Evolutionary conservation across 768 basidiomycete species (phyloP), one percentile per base, ranked within the genome.

Genomic region (Serendipita sp.): DNA sequence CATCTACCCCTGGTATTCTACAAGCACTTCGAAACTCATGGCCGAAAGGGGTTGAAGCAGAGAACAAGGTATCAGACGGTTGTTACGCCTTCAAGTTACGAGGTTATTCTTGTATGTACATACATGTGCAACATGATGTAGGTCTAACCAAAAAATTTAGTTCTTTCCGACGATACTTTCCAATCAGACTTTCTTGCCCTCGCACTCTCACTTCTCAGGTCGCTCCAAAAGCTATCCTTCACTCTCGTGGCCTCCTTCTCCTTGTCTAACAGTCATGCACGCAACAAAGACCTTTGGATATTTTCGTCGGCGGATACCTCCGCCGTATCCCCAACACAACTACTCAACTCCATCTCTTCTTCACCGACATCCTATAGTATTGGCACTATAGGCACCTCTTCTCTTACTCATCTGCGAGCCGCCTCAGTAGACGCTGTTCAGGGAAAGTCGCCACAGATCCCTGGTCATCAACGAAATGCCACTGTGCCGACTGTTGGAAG

Each of bases 101-200:
- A 69, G 88, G 88, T 28, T 89, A 89, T 71, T 84, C 80, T 76
- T 88, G 88, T 88, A 71, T 64, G 82, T 75, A 60, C 28, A 60
- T 28, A 51, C 48, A 32, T 32, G 48, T 5, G n/a, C n/a, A 5
- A 51, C 8, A 51, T n/a, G 48, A 5, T 41, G 41, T 41, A 41
- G 5, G 41, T 41, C n/a, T 51, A 51, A 51, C 48, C n/a, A 5
- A 8, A 46, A n/a, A 18, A 51, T 51, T 51, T 71, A 89, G 86
- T 86, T 84, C 88, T 88, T 71, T 82, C 88, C 72, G 83, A 88
- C 70, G 85, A 89, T 67, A 82, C 85, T 0, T 89, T 86, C 71
- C 81, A 85, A 8, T 79, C 81, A 0, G 88, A 89, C 71, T 88
- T 88, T 1, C 76, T 89, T 7, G 80, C 78, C 65, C 83, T 88